Evolutionary conservation across 1,284 basidiomycete genomes (phyloP), one percentile per base, ranked within the genome.

Genomic region (Inonotus hispidus): DNA sequence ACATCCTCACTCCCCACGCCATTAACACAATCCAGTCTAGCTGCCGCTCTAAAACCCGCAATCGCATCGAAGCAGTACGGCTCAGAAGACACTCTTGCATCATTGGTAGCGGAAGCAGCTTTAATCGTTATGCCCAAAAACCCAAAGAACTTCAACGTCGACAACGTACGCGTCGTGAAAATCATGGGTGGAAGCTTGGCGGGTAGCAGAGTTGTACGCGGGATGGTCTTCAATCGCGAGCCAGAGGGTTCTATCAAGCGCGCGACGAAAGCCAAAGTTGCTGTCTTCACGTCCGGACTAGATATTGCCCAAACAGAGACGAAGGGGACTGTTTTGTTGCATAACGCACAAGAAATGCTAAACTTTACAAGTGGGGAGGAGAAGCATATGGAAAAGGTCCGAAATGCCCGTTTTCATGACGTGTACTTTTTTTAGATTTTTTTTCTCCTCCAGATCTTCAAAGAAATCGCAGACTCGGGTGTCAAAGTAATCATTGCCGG

Each of bases 11-110:
- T 97, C 8, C 85, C 93, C 3, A 84, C 84, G 10, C 93, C 96
- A 0, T 80, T 96, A 23, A 92, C 93, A 8, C 80, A 82, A 13
- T 71, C 83, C n/a, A 81, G 91, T 5, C 88, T 99, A 8, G 80
- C 88, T 13, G 78, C 82, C 8, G 93, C 95, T 1, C 83, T 99
- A 54, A 90, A 89, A 67, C 93, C 97, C 13, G 87, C 93, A 13
- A 92, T 99, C 68, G 95, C 95, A 4, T 93, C 95, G 56, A 99
- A 99, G 75, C 96, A 99, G 74, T 98, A 98, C 65, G 96, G 96
- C 6, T 86, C 86, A 53, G 97, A 99, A 75, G 90, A 93, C 60
- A 80, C 83, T 43, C 81, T 99, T 0, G 83, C 95, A 0, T 75
- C 81, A 1, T 83, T 99, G 4, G 94, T 98, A 2, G 92, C 96